Evolutionary conservation across 768 basidiomycete genomes (phyloP), one percentile per base, ranked within the genome.

Genomic region (Podaxis sp.): DNA sequence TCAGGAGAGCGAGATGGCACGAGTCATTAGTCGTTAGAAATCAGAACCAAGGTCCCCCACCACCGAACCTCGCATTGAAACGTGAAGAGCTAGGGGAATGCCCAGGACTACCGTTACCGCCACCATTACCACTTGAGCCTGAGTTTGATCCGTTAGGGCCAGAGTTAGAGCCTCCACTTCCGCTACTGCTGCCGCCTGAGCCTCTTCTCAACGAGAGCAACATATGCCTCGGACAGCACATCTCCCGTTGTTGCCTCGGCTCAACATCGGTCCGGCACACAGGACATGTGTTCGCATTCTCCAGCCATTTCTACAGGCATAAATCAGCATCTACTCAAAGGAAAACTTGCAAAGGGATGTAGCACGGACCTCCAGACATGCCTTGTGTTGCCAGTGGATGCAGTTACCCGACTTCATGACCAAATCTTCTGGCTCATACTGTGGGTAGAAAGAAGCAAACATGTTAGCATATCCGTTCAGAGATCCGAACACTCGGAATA

Each of bases 301-400:
- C 82, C 23, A 93, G 79, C 91, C 91, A 93, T 88, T 91, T 86
- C 88, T 91, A n/a, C 42, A 18, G 9, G n/a, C 42, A n/a, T 1
- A 61, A 50, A 25, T 59, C 50, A 38, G 56, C 36, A 61, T 35
- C 48, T 59, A 55, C 7, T 32, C 27, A 36, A 21, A 50, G 13
- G 37, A 14, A 16, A 23, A 21, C 14, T 23, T 21, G 36, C 18
- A 42, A 61, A 55, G 28, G 7, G 35, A 35, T 25, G 4, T 51
- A 42, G 7, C 28, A 71, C 82, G n/a, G 55, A 90, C 90, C 77
- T 88, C 79, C 27, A 93, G 71, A 74, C 91, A 93, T 18, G 77
- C 79, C 67, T 86, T 84, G 70, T 93, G 91, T 64, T 92, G 72
- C 90, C 90, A 93, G 71, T 93, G 91, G 1, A 84, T 72, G 63